phyloP scores from a whole-genome alignment of 2,329 filamentous ascomycete species.

The Rugonectria rugulosa region DNA sequence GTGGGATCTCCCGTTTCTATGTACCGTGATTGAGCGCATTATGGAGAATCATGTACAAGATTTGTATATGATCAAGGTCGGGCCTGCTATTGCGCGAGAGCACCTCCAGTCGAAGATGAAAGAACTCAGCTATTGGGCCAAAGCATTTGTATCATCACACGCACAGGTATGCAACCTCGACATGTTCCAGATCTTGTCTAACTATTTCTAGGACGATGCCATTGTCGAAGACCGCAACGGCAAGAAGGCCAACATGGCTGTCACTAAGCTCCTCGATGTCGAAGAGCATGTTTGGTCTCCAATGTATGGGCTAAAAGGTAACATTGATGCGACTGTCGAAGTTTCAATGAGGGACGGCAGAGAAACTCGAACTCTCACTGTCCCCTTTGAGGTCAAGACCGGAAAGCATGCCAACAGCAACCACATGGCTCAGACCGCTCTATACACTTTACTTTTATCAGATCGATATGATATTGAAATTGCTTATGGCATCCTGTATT shows the following conservation, averaged over 20 bases:
- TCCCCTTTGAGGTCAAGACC: slow-evolving; percentile 96
- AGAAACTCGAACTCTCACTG: slow-evolving; percentile 74
- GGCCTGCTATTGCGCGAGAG: slow-evolving; percentile 74
- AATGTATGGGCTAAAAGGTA: slow-evolving; percentile 96
- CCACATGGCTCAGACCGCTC: slow-evolving; percentile 90
- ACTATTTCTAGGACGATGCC: slow-evolving; percentile 65
- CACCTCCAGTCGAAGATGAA: slow-evolving; percentile 85
- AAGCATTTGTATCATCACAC: slow-evolving; percentile 75
- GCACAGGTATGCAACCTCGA: slow-evolving; percentile 64
- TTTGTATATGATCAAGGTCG: slow-evolving; percentile 85
- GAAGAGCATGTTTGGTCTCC: slow-evolving; percentile 99
- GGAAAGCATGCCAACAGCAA: slow-evolving; percentile 82
- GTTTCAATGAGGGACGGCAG: slow-evolving; percentile 78
- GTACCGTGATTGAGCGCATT: slow-evolving; percentile 70
- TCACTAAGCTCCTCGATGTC: slow-evolving; percentile 93
- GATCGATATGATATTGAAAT: slow-evolving; percentile 96
- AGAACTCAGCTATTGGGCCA: slow-evolving; percentile 84
- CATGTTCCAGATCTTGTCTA: slow-evolving; percentile 22
- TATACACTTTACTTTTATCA: slow-evolving; percentile 91
- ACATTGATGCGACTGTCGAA: slow-evolving; percentile 96
- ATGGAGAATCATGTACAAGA: slow-evolving; percentile 85
- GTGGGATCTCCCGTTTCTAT: slow-evolving; percentile 78
- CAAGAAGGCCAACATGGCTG: slow-evolving; percentile 78
- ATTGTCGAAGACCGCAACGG: slow-evolving; percentile 81
- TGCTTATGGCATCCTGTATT: slow-evolving; percentile 90